Evolutionary conservation across 176 grass and related monocot genomes (phyloP), one percentile per base, ranked within the genome.

Genomic region (Zoysia pacifica): DNA sequence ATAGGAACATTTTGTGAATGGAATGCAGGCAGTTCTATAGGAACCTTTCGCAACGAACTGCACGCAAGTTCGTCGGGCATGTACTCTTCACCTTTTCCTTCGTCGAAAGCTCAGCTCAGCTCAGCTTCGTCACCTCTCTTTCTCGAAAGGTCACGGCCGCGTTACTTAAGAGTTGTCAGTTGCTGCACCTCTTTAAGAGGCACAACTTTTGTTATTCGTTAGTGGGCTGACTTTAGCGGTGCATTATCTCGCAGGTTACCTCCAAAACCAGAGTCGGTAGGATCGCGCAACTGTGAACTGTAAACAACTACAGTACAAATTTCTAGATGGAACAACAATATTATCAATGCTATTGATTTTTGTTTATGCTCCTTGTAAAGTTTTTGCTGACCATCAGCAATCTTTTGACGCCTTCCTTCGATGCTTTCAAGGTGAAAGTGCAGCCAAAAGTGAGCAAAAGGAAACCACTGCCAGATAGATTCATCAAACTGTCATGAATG

Each of bases 51-150:
- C 2, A 35, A 8, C 13, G 56, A 38, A 7, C 18, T 20, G 2
- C 67, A 9, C 39, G 38, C 28, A 65, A 65, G 44, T 76, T 38
- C n/a, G 47, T 67, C 75, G 64, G 10, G 44, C 16, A 20, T 36
- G 8, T n/a, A 56, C 6, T 20, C 7, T 60, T 56, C 37, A 5
- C 70, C 16, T 61, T 41, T 15, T 39, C 18, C 20, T 59, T 52
- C 5, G 12, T 6, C 5, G 68, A 87, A 79, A 87, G 74, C 50
- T 83, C 86, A 74, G 80, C 53, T 72, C 67, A 87, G 74, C 50
- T 83, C 86, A 74, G 80, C 53, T 72, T 73, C 80, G 83, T 68
- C 80, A 61, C 80, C 73, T 58, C 36, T 38, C 43, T 16, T 53
- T 52, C 13, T 43, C 9, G 8, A 51, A 42, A 42, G 68, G 67